Evolutionary conservation across 1,284 basidiomycete genomes (phyloP).

Genomic region (Puccinia brachypodii): DNA sequence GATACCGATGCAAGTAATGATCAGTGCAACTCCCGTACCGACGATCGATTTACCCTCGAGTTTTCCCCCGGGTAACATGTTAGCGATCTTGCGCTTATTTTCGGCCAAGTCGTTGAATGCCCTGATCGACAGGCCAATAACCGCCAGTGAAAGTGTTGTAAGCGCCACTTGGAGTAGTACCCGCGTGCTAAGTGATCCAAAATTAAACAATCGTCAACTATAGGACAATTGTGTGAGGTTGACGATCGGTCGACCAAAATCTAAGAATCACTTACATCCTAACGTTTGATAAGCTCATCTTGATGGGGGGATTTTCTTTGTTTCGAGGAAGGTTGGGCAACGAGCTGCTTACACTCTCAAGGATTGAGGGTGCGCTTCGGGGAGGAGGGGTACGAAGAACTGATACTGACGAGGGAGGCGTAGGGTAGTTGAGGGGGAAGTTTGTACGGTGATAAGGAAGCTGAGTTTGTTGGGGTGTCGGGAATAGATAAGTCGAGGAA

Average conservation of each 20-base stretch:
- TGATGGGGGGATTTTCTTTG: no score
- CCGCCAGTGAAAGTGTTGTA: neutral
- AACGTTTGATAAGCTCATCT: neutral
- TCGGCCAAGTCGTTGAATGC: neutral
- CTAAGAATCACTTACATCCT: neutral
- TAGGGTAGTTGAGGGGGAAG: no score
- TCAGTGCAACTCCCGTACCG: neutral
- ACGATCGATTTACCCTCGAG: neutral
- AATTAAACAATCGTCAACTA: neutral
- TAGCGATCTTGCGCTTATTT: neutral
- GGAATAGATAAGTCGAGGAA: no score
- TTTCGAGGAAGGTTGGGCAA: no score
- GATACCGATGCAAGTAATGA: neutral
- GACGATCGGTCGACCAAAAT: neutral
- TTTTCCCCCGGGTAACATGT: neutral
- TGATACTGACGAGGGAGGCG: no score
- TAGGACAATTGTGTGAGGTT: neutral
- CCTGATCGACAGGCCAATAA: constrained; percentile 3
- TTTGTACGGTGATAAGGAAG: no score
- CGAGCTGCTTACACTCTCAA: no score
- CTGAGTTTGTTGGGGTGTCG: no score
- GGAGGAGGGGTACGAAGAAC: no score
- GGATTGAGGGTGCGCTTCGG: no score
- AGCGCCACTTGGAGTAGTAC: neutral
- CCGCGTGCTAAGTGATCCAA: neutral